phyloP scores from a whole-genome alignment of 257 asterid genomes.

The Paulownia fortunei region DNA sequence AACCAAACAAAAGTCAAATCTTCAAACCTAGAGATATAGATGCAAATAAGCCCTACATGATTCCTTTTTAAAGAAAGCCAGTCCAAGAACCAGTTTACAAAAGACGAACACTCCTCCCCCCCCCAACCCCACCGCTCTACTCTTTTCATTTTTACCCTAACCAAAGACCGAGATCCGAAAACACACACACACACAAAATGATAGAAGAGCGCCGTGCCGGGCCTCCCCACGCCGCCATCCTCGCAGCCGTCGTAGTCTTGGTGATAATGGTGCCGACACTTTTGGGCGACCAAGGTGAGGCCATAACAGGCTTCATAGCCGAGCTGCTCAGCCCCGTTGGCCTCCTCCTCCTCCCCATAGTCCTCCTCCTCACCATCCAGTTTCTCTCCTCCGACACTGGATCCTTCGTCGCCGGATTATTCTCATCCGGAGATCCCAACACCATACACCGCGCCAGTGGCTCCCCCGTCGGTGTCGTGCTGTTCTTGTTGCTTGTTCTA shows the following conservation, averaged over 20 bases:
- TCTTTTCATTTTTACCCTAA: background rate
- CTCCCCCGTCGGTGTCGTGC: slow-evolving; percentile 91
- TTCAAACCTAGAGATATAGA: too few species aligned
- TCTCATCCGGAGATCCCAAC: slow-evolving; percentile 75
- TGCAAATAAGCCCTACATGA: too few species aligned
- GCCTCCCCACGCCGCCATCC: slow-evolving; percentile 75
- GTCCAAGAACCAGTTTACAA: too few species aligned
- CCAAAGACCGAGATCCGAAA: too few species aligned
- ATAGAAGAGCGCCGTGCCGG: slow-evolving; percentile 80
- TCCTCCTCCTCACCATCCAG: slow-evolving; percentile 76
- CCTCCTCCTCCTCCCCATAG: slow-evolving; percentile 75
- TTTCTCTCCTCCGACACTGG: slow-evolving; percentile 87
- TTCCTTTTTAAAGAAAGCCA: too few species aligned
- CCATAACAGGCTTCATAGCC: slow-evolving; percentile 76
- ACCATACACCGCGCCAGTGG: slow-evolving; percentile 86
- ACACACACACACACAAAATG: slow-evolving; percentile 38
- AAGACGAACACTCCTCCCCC: too few species aligned
- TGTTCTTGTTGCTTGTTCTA: slow-evolving; percentile 63
- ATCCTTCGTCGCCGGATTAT: slow-evolving; percentile 58
- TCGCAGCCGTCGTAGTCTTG: slow-evolving; percentile 69
- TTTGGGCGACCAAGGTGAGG: slow-evolving; percentile 86
- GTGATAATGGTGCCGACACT: slow-evolving; percentile 66
- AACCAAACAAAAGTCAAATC: too few species aligned
- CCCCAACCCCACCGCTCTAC: background rate
- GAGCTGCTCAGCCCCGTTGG: slow-evolving; percentile 83